These are phyloP conservation scores for Suillus discolor DNA, from an alignment of 768 basidiomycete genomes.

Conservation along the genomic window DNA sequence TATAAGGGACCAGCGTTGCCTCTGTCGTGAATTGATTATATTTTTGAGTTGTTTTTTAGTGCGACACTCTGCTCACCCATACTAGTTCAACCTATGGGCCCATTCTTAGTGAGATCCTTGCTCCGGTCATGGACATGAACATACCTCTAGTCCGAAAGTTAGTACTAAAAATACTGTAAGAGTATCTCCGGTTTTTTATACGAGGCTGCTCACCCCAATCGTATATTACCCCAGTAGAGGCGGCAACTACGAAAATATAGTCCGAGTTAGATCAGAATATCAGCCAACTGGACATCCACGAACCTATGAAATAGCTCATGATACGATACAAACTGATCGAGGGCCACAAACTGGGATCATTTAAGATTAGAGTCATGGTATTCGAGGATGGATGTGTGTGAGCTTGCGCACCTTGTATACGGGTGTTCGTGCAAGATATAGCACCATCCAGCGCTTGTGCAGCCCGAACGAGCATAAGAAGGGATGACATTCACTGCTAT, in stretches of 20 bases:
- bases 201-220: background rate
- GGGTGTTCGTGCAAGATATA: background rate
- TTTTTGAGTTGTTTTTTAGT: background rate
- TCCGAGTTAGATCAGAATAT: background rate
- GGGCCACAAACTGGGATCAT: background rate
- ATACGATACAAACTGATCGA: background rate
- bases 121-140: background rate
- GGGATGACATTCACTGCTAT: background rate
- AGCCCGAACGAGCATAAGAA: background rate
- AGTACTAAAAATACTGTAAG: background rate
- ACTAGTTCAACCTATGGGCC: background rate
- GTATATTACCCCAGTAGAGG: background rate
- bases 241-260: background rate
- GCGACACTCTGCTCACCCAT: background rate
- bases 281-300: background rate
- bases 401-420: background rate
- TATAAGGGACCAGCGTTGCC: background rate
- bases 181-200: background rate
- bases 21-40: background rate
- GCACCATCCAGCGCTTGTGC: background rate
- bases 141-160: background rate
- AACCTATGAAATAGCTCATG: background rate
- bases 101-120: background rate
- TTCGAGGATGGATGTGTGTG: background rate
- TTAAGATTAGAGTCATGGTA: background rate